Base-by-base conservation (phyloP, 805 yeast species). In the Wickerhamomyces rabaulensis region DNA sequence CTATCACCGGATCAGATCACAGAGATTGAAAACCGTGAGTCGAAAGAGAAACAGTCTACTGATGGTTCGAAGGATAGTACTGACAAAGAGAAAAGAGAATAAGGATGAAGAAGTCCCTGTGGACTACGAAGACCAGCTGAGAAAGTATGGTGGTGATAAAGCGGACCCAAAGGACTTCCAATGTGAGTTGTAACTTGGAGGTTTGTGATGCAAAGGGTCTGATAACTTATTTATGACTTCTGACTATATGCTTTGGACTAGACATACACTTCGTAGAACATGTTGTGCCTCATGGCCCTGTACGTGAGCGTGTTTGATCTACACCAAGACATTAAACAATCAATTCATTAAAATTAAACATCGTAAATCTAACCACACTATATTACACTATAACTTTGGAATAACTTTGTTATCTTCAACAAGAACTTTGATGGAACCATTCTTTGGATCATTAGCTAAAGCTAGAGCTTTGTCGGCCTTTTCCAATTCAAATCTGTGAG, bases 381-480 rank as follows among this genome's bases (percentile, higher is more conserved):
- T 16, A 35, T 19, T 36, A 19, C 22, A 9, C 9, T 33, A 50
- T 17, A 48, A 39, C 37, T 47, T 50, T 13, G 55, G 40, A 26
- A 45, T 15, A 6, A 29, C 25, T 41, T 53, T 48, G 20, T 58
- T 58, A 50, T 73, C 78, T 40, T 65, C 63, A 43, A 75, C 66
- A 65, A 75, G 62, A 10, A 75, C 78, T 59, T 75, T 75, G 61
- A 75, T 70, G 36, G 74, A 67, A 19, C 77, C 75, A 17, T 71
- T 65, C 29, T 58, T 54, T 23, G 75, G 74, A 52, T 75, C 74
- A 20, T 66, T 42, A 27, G 56, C 55, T 25, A 56, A 16, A 15
- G 45, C 40, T 41, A 56, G 69, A n/a, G 80, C 82, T 49, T 71
- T 60, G 22, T 60, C 69, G 9, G 79, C 77, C 12, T 75, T 66